Base-by-base conservation (phyloP, 2,329 filamentous ascomycete genomes). In the Magnaporthiopsis rhizophila region DNA sequence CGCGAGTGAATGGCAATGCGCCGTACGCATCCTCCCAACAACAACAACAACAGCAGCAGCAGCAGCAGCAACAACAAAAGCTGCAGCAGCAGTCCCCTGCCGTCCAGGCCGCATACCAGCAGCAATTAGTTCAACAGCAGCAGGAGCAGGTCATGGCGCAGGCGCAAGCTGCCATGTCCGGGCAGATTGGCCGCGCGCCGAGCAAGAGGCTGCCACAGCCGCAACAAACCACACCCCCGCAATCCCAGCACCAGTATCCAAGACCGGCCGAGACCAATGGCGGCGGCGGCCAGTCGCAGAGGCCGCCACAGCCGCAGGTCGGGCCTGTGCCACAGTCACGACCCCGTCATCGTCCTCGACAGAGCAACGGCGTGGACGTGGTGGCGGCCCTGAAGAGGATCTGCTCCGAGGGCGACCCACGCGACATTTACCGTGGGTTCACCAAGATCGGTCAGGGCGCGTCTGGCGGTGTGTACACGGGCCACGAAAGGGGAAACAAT, bases 391-490 rank as follows among this genome's bases (percentile, higher is more conserved):
- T 99, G 63, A 91, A 92, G 75, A 86, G 90, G 38, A 98, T 99
- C 68, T 98, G 95, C 75, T 93, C 88, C 28, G 87, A 92, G 63
- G 91, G 90, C 61, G 94, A 99, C 73, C 95, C 95, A 3, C 91
- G 91, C 32, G 88, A 90, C 64, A 88, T 94, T 68, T 99, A 97
- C 77, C 86, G 89, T 65, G 88, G 89, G 65, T 86, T 98, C 70
- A 93, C 87, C 73, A 98, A 98, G 80, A 98, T 99, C 74, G 95
- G 95, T 0, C 95, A 99, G 77, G 95, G 95, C 75, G 95, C 95
- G 53, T 98, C 94, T 11, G 95, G 95, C 69, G 95, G 95, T 67
- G 95, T 99, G 1, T 99, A 88, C 73, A 97, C 92, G 0, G 95
- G 94, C 3, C 91, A 94, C 73, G 91, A 97, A 75, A 83, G 87